Base-by-base conservation (phyloP, 2,329 filamentous ascomycete genomes). In the Claviceps quebecensis region DNA sequence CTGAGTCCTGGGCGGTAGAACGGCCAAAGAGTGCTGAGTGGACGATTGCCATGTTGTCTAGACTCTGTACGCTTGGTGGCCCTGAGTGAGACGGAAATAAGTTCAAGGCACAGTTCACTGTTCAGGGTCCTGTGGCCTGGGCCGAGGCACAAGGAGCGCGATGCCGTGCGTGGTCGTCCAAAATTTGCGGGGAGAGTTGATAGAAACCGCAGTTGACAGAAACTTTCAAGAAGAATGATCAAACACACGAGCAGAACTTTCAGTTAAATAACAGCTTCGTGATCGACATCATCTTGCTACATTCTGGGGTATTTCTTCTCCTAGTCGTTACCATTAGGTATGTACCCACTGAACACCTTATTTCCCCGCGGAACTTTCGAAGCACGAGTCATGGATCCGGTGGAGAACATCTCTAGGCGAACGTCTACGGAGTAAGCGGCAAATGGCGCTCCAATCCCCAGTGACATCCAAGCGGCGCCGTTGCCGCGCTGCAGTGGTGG, bases 11-110 rank as follows among this genome's bases (percentile, higher is more conserved):
- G 39, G 54, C 55, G 2, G 53, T 37, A 41, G 52, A 29, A 48
- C 56, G 52, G 38, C 59, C 57, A 17, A 51, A 29, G 40, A 60
- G 45, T 16, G 62, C 61, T 14, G 56, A 55, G 36, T 61, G 61
- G 23, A 61, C 61, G 62, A 65, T 65, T 48, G 40, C 49, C 8
- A 14, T 46, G 14, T 11, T 16, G 22, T 43, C 16, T 14, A 11
- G 16, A 17, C 23, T 36, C 19, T 13, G n/a, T 40, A 36, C 5
- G n/a, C 29, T 22, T 19, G 23, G 29, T 34, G 29, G 38, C n/a
- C 16, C 45, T 29, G 22, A n/a, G 29, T n/a, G 41, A 26, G 22
- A 45, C 11, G 26, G 23, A 5, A 43, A 14, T 3, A 14, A 26
- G 22, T 44, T 23, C 14, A n/a, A 23, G 13, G 5, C 41, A 44